These are phyloP conservation scores for Arthroderma sp. DNA, from an alignment of 2,329 filamentous ascomycete species.

Conservation along the genomic window DNA sequence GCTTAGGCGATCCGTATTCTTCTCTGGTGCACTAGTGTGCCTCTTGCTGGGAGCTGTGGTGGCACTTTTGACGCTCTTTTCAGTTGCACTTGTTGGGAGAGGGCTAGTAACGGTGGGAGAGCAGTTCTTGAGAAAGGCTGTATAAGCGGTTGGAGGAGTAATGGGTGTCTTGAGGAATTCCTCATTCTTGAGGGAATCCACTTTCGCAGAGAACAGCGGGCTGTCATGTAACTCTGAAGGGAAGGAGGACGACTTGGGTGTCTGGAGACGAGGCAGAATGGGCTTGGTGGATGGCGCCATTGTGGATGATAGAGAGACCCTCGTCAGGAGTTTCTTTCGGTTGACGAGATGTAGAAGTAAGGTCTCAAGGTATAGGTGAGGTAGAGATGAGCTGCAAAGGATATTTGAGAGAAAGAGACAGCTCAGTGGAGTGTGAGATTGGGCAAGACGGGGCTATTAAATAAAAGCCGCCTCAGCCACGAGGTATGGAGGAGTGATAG, in stretches of 20 bases:
- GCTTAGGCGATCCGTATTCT: conserved; percentile 19
- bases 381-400: too few relatives aligned
- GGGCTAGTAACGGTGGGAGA: conserved; percentile 58
- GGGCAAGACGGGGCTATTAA: too few relatives aligned
- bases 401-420: too few relatives aligned
- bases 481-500: too few relatives aligned
- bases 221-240: conserved; percentile 48
- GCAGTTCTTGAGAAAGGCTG: conserved; percentile 81
- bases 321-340: too few relatives aligned
- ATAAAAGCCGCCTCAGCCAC: too few relatives aligned
- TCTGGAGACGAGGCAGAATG: conserved; percentile 17
- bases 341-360: too few relatives aligned
- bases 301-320: not conserved
- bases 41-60: too few relatives aligned
- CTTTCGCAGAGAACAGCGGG: conserved; percentile 31
- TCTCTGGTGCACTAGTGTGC: conserved; percentile 7
- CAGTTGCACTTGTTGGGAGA: conserved; percentile 41
- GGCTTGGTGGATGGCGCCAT: conserved; percentile 8
- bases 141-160: conserved; percentile 77
- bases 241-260: conserved; percentile 31
- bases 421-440: too few relatives aligned
- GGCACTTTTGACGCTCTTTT: not conserved
- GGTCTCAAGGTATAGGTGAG: too few relatives aligned
- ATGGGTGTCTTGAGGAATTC: conserved; percentile 67
- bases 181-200: conserved; percentile 56